Evolutionary conservation across 2,329 filamentous ascomycete genomes (phyloP), one percentile per base, ranked within the genome.

Genomic region (Aspergillus neoniger): DNA sequence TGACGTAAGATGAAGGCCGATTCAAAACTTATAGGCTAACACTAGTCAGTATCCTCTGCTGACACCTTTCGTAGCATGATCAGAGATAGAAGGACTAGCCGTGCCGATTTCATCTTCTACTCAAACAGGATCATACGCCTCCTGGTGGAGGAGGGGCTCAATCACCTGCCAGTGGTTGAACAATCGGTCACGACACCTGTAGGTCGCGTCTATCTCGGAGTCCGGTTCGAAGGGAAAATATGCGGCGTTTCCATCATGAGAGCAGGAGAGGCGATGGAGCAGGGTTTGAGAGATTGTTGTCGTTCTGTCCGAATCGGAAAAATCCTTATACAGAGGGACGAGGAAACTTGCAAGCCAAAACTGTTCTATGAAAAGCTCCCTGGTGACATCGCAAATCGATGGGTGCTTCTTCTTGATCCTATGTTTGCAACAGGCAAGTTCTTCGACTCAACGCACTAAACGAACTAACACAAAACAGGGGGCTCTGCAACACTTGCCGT

Each of bases 221-320:
- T 99, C 65, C 90, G 91, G 79, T 99, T 99, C 72, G 90, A 98
- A 76, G 95, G 95, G 66, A 97, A 98, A 80, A 99, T 99, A 69
- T 99, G 95, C 73, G 95, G 95, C 57, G 95, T 99, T 15, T 96
- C 91, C 6, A 99, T 99, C 70, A 98, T 99, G 95, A 88, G 95
- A 65, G 95, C 95, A 12, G 95, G 95, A 55, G 95, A 99, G 80
- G 91, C 94, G 61, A 99, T 99, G 95, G 95, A 99, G 80, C 92
- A 98, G 78, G 95, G 94, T 2, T 81, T 99, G 63, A 86, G 95
- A 62, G 94, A 99, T 78, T 99, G 95, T 80, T 99, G 95, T 80
- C 89, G 95, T 55, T 96, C 91, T n/a, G 95, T 99, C 52, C 86
- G 95, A 64, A 99, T 99, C 72, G 95, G 95, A 66, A 99, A 99